A percentile compares a stretch with the other conserved stretches of the same genome.
These are phyloP conservation scores for Termitomyces bulborhizus DNA, from an alignment of 768 basidiomycete species.

Conservation along the genomic window DNA sequence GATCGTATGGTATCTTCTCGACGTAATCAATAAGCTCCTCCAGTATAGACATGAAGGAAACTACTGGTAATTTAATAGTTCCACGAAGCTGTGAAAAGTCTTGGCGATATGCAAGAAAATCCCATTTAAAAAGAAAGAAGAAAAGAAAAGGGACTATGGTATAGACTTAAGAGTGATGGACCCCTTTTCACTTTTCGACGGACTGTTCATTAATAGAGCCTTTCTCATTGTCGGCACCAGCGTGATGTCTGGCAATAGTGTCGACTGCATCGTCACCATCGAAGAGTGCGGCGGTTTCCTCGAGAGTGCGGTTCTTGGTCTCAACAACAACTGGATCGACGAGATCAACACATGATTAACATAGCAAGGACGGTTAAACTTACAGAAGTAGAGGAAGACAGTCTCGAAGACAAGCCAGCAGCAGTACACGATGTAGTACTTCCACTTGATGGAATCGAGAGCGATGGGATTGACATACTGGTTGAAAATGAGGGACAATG, in stretches of 20 bases:
- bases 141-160: neutral
- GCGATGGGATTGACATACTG: constrained; percentile 86
- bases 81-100: constrained; percentile 1
- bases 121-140: neutral
- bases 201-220: constrained; percentile 24
- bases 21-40: neutral
- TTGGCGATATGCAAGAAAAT: neutral
- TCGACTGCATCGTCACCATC: constrained; percentile 55
- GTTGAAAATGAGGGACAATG: constrained; percentile 80
- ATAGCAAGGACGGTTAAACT: constrained; percentile 7
- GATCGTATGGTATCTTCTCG: constrained; percentile 1
- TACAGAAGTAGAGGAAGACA: constrained; percentile 58
- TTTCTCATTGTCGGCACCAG: constrained; percentile 27
- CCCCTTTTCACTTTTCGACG: constrained; percentile 11
- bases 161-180: neutral
- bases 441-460: constrained; percentile 58
- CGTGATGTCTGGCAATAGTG: constrained; percentile 25
- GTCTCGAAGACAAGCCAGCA: constrained; percentile 64
- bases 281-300: constrained; percentile 79
- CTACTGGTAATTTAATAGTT: neutral
- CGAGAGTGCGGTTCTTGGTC: constrained; percentile 67
- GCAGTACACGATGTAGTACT: constrained; percentile 76
- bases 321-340: constrained; percentile 44
- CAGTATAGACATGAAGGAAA: neutral
- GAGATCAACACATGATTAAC: neutral